Percentiles rank a stretch among this genome's conserved stretches.
phyloP scores from a whole-genome alignment of 495 filamentous ascomycete genomes.

The Lophium mytilinum region DNA sequence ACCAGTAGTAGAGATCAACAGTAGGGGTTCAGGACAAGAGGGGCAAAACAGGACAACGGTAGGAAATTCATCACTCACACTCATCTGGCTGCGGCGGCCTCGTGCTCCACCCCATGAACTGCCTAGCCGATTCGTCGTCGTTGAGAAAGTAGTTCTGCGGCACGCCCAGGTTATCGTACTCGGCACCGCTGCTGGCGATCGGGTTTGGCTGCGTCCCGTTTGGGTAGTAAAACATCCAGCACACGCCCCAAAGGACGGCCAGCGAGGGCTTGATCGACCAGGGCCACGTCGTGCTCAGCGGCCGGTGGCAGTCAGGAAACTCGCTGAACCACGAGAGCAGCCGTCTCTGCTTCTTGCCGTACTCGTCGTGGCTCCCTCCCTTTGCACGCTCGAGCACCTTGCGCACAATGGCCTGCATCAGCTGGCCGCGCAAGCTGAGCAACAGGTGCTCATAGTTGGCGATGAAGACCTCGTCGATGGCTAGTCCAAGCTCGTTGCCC shows the following conservation, averaged over 20 bases:
- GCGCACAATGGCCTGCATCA: constrained; percentile 11
- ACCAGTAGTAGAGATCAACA: no score
- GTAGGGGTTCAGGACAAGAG: background rate
- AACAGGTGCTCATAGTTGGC: constrained; percentile 28
- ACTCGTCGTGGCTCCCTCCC: constrained; percentile 1
- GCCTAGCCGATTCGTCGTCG: background rate
- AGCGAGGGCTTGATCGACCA: constrained; percentile 45
- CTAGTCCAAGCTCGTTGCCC: constrained; percentile 13
- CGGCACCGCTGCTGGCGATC: background rate
- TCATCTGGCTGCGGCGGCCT: constrained; percentile 4
- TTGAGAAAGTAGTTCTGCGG: constrained; percentile 11
- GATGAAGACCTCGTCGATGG: constrained; percentile 21
- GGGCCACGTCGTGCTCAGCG: constrained; percentile 46
- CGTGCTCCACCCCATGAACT: constrained; percentile 1
- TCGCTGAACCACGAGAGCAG: constrained; percentile 31
- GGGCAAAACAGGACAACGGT: background rate
- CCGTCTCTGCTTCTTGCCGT: constrained; percentile 11
- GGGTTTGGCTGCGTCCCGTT: background rate
- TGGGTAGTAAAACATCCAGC: constrained; percentile 45
- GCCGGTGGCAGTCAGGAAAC: constrained; percentile 34
- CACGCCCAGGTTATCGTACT: constrained; percentile 4
- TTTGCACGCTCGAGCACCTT: constrained; percentile 18
- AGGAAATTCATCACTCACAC: constrained; percentile 15
- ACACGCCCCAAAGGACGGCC: constrained; percentile 48
- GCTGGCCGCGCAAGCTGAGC: constrained; percentile 10